Evolutionary conservation across 345 rosid genomes (phyloP).

Genomic region (Gossypium turneri): DNA sequence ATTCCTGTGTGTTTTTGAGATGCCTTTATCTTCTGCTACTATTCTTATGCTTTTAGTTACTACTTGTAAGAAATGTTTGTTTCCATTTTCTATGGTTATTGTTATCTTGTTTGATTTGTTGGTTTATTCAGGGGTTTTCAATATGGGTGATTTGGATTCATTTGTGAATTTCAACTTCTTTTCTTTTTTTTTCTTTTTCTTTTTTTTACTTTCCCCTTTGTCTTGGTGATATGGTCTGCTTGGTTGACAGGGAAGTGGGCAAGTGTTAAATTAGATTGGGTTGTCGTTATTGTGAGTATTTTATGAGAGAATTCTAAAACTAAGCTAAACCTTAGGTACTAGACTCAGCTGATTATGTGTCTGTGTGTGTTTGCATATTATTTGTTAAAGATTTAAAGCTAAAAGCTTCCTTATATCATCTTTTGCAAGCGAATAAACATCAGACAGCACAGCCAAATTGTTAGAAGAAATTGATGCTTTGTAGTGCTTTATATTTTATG

Average conservation of each 20-base stretch:
- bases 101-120: not conserved
- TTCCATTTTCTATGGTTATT: not conserved
- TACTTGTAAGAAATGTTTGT: slow-evolving; percentile 1
- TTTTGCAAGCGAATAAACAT: too few relatives aligned
- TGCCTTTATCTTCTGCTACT: not conserved
- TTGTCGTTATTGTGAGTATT: too few relatives aligned
- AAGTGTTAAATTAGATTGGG: too few relatives aligned
- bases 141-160: not conserved
- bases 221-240: slow-evolving; percentile 1
- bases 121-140: not conserved
- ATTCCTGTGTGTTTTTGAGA: not conserved
- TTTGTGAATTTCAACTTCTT: not conserved
- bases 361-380: too few relatives aligned
- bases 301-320: too few relatives aligned
- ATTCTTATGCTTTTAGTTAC: not conserved
- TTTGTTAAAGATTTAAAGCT: too few relatives aligned
- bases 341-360: too few relatives aligned
- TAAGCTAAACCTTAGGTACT: too few relatives aligned
- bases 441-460: not conserved
- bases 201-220: too few relatives aligned
- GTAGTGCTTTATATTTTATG: not conserved
- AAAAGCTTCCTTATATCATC: too few relatives aligned
- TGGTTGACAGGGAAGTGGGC: not conserved
- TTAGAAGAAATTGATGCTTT: not conserved
- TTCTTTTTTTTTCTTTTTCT: too few relatives aligned